Conservation (phyloP, 352 stramenopile species). For the Phytophthora pistaciae region DNA sequence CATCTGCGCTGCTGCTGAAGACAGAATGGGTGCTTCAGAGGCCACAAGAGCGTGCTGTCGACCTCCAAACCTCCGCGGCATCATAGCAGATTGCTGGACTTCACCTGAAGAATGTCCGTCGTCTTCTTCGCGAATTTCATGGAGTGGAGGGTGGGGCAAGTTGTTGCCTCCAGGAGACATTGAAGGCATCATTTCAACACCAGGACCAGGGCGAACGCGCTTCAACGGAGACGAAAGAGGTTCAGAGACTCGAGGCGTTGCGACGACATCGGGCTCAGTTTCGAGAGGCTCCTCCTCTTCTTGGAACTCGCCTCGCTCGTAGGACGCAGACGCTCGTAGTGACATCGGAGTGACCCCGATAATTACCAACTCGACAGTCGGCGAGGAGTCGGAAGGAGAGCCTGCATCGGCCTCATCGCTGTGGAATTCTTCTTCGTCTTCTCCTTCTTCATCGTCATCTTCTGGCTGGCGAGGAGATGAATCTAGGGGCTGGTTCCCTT, state of each 20-base stretch:
- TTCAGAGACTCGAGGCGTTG: slow-evolving; percentile 9
- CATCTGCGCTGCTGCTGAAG: slow-evolving; percentile 42
- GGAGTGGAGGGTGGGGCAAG: slow-evolving; percentile 35
- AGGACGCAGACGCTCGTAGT: slow-evolving; percentile 1
- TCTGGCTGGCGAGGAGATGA: slow-evolving; percentile 18
- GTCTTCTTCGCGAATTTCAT: slow-evolving; percentile 59
- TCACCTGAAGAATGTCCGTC: neutral
- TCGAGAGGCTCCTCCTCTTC: slow-evolving; percentile 27
- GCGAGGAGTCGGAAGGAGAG: slow-evolving; percentile 2
- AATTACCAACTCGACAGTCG: slow-evolving; percentile 25
- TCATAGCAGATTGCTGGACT: neutral
- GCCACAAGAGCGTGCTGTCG: neutral
- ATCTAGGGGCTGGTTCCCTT: slow-evolving; percentile 19
- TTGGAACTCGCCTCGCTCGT: slow-evolving; percentile 10
- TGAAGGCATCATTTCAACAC: slow-evolving; percentile 5
- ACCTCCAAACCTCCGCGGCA: slow-evolving; percentile 11
- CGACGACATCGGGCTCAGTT: slow-evolving; percentile 14
- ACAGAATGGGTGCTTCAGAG: slow-evolving; percentile 68
- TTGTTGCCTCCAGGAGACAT: slow-evolving; percentile 9
- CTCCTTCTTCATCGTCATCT: slow-evolving; percentile 20
- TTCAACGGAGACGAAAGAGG: slow-evolving; percentile 31
- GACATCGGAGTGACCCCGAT: slow-evolving; percentile 29
- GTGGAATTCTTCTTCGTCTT: neutral
- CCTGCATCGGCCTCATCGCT: neutral
- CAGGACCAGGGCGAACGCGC: slow-evolving; percentile 15